Evolutionary conservation across 257 asterid genomes (phyloP).

Genomic region (Capsicum chinense): DNA sequence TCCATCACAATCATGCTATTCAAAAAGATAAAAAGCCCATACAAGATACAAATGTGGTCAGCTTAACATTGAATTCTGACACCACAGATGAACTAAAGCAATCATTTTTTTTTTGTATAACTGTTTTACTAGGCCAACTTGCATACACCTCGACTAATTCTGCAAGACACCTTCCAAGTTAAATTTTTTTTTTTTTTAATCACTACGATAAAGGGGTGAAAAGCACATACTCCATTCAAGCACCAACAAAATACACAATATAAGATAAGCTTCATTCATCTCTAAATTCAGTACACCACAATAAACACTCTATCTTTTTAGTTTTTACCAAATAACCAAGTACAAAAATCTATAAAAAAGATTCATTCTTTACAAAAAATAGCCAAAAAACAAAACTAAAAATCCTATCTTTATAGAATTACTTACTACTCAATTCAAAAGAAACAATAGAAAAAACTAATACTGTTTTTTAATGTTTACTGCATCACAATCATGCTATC

Average conservation of each 20-base stretch:
- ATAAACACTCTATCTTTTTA: too few species aligned
- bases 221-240: neutral
- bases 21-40: neutral
- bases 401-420: neutral
- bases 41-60: neutral
- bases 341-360: neutral
- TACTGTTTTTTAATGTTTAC: neutral
- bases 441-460: neutral
- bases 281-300: neutral
- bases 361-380: neutral
- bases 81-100: neutral
- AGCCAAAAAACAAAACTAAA: neutral
- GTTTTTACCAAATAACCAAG: neutral
- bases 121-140: neutral
- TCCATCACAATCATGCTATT: neutral
- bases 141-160: neutral
- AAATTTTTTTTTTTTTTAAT: neutral
- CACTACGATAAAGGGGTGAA: neutral
- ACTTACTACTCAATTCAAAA: neutral
- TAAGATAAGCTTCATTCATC: conserved; percentile 11
- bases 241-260: neutral
- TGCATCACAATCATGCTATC: too few species aligned
- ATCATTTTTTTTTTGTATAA: neutral
- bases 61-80: neutral
- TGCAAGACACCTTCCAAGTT: neutral